Conservation (phyloP, 352 stramenopile species). For the Globisporangium iwayamae region DNA sequence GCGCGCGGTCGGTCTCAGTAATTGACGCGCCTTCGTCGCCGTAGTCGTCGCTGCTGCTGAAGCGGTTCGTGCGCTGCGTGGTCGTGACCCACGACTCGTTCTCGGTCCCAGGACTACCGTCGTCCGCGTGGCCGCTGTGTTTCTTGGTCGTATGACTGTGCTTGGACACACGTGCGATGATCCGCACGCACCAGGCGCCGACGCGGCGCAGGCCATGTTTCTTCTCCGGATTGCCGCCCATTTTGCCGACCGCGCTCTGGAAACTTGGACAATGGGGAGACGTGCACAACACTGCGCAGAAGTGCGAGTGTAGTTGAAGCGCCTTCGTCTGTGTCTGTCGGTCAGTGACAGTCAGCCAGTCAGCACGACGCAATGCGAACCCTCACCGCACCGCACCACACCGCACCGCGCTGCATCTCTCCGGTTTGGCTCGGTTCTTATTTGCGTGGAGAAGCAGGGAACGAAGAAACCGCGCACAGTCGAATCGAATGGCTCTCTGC, state of each 20-base stretch:
- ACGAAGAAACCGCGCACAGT: too few relatives aligned
- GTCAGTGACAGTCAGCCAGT: too few relatives aligned
- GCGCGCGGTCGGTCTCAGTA: neutral
- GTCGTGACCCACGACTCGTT: conserved; percentile 14
- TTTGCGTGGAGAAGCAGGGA: too few relatives aligned
- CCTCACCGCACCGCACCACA: too few relatives aligned
- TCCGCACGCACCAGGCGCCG: conserved; percentile 12
- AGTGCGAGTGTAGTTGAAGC: too few relatives aligned
- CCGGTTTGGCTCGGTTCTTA: too few relatives aligned
- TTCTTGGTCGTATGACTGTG: neutral
- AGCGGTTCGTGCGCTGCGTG: neutral
- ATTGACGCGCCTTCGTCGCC: neutral
- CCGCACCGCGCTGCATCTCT: too few relatives aligned
- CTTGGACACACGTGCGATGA: conserved; percentile 7
- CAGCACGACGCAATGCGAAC: too few relatives aligned
- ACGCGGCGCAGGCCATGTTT: conserved; percentile 7
- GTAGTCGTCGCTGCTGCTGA: conserved; percentile 6
- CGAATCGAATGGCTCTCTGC: too few relatives aligned
- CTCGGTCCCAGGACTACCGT: conserved; percentile 6
- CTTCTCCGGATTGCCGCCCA: neutral
- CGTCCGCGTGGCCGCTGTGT: neutral
- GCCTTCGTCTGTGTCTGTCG: too few relatives aligned
- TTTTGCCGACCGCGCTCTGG: neutral
- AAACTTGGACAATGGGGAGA: conserved; percentile 12
- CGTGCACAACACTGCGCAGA: too few relatives aligned